phyloP scores from a whole-genome alignment of 2,329 filamentous ascomycete species.

The Aspergillus thermomutatus region DNA sequence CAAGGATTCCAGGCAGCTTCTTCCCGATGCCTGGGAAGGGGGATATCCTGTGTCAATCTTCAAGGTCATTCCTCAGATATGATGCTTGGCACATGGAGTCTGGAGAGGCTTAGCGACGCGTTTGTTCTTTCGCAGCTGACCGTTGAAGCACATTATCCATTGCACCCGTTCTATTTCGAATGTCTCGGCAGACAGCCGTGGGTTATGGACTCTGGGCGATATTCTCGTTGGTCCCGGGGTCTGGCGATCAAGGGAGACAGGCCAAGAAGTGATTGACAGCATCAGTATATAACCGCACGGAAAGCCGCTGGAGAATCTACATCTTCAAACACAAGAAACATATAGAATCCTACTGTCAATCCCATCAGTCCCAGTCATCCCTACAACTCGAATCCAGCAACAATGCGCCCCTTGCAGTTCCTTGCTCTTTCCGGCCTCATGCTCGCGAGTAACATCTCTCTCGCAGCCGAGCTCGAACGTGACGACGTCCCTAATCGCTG shows the following conservation, averaged over 20 bases:
- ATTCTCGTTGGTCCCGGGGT: background rate
- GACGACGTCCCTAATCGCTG: slow-evolving; percentile 28
- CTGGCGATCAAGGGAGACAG: background rate
- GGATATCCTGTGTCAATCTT: slow-evolving; percentile 2
- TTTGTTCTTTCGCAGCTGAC: background rate
- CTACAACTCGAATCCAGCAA: slow-evolving; percentile 1
- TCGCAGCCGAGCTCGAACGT: slow-evolving; percentile 25
- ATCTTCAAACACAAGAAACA: background rate
- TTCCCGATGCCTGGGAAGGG: background rate
- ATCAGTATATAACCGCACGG: background rate
- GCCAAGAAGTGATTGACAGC: background rate
- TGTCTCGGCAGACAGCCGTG: background rate
- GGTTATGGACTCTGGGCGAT: background rate
- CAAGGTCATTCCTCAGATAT: background rate
- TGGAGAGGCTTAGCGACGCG: slow-evolving; percentile 12
- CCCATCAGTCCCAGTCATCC: background rate
- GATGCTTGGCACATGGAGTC: slow-evolving; percentile 2
- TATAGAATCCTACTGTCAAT: background rate
- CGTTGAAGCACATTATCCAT: background rate
- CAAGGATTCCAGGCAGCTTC: background rate
- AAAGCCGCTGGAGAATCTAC: background rate
- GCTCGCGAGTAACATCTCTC: slow-evolving; percentile 18
- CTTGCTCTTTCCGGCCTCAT: slow-evolving; percentile 23
- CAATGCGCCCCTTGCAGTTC: slow-evolving; percentile 21
- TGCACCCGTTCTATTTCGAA: background rate